Evolutionary conservation across 805 yeast species (phyloP).

Genomic region (Isabelozyma rhagii): DNA sequence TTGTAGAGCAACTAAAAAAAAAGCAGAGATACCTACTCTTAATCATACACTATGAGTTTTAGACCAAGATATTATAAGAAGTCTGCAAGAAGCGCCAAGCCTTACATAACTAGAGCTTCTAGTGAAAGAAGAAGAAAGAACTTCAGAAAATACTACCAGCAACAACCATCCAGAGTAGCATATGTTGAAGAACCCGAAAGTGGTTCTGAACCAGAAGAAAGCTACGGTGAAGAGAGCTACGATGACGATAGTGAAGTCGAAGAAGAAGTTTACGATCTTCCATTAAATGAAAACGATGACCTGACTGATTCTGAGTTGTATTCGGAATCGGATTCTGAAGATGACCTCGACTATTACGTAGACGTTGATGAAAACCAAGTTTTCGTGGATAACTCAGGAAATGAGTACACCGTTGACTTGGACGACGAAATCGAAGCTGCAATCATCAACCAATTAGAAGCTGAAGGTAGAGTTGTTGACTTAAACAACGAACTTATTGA

Average conservation of each 20-base stretch:
- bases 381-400: background rate
- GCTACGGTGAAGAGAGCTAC: conserved; percentile 4
- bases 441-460: conserved; percentile 19
- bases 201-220: conserved; percentile 9
- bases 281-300: too few relatives aligned
- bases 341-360: conserved; percentile 5
- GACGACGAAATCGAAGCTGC: conserved; percentile 35
- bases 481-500: conserved; percentile 28
- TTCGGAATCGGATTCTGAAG: conserved; percentile 6
- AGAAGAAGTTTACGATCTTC: conserved; percentile 3
- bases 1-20: background rate
- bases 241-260: conserved; percentile 11
- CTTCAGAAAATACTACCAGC: conserved; percentile 31
- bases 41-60: conserved; percentile 2
- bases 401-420: conserved; percentile 15
- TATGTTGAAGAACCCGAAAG: conserved; percentile 44
- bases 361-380: conserved; percentile 14
- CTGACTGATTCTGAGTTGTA: conserved; percentile 3
- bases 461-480: conserved; percentile 22
- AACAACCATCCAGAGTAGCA: conserved; percentile 32
- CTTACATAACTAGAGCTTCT: conserved; percentile 8
- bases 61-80: conserved; percentile 24
- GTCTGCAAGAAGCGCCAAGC: conserved; percentile 1
- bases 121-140: conserved; percentile 16
- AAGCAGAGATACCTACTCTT: background rate